Evolutionary conservation across 73 alveolate species (phyloP).

Genomic region (Stentor coeruleus): DNA sequence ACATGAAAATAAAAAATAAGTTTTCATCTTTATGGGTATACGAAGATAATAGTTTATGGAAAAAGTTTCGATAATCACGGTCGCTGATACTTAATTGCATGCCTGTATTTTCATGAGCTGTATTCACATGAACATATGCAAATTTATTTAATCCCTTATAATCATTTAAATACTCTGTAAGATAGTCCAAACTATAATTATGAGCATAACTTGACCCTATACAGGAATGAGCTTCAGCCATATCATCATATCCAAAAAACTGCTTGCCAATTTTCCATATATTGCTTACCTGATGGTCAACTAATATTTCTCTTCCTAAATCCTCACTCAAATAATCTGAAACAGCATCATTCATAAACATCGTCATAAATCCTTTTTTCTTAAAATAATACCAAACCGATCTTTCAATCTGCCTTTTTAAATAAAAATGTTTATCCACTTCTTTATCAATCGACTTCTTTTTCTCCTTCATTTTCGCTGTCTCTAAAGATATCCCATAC

Average conservation of each 20-base stretch:
- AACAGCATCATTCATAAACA: neutral
- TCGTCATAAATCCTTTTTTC: neutral
- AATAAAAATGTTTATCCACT: neutral
- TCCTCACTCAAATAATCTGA: neutral
- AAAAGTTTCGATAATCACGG: neutral
- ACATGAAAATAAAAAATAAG: neutral
- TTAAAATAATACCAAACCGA: neutral
- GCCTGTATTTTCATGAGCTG: conserved; percentile 17
- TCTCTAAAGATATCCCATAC: neutral
- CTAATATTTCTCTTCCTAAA: neutral
- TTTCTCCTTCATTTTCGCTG: neutral
- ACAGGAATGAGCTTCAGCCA: neutral
- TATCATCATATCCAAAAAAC: neutral
- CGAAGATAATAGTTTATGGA: neutral
- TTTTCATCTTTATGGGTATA: neutral
- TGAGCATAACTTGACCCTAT: neutral
- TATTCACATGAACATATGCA: neutral
- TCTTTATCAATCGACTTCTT: neutral
- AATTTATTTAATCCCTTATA: neutral
- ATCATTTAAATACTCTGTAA: neutral
- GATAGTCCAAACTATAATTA: neutral
- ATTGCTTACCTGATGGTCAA: conserved; percentile 7
- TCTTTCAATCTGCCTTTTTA: neutral
- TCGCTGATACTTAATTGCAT: neutral
- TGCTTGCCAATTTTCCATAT: neutral